Percentiles rank a stretch among this genome's conserved stretches.
Conservation (phyloP, 345 rosid genomes). For the Gynandropsis gynandra region DNA sequence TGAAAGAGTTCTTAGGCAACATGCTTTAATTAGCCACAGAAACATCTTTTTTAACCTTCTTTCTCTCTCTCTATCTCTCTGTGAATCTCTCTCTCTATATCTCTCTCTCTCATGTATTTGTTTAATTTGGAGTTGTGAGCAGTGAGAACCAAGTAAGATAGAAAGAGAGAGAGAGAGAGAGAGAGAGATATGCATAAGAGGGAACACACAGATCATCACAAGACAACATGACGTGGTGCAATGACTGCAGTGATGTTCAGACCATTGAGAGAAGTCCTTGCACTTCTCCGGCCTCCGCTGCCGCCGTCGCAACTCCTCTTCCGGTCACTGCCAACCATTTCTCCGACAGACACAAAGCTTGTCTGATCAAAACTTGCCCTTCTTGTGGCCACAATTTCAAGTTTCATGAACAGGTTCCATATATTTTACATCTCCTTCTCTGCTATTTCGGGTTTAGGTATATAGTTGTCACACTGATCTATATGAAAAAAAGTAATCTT, state of each 20-base stretch:
- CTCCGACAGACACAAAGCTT: conserved; percentile 29
- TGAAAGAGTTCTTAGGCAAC: conserved; percentile 25
- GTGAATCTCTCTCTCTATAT: conserved; percentile 17
- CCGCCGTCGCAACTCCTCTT: conserved; percentile 23
- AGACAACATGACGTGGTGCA: conserved; percentile 83
- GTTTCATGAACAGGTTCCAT: conserved; percentile 52
- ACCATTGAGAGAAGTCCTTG: conserved; percentile 42
- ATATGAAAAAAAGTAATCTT: too few species aligned
- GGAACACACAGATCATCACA: conserved; percentile 12
- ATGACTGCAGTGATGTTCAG: conserved; percentile 62
- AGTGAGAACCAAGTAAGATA: neutral
- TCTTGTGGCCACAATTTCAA: conserved; percentile 89
- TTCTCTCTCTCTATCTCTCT: conserved; percentile 9
- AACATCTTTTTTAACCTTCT: conserved; percentile 33
- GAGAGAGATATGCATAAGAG: conserved; percentile 35
- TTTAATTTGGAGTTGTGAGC: conserved; percentile 31
- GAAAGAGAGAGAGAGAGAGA: conserved; percentile 18
- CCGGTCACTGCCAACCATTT: conserved; percentile 7
- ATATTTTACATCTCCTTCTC: neutral
- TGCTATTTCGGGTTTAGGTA: neutral
- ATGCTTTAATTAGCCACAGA: conserved; percentile 42
- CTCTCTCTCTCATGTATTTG: conserved; percentile 22
- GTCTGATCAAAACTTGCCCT: conserved; percentile 55
- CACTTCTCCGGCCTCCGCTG: conserved; percentile 22
- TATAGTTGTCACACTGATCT: too few species aligned